Percentiles rank a stretch among this genome's conserved stretches.
Evolutionary conservation across 2,329 filamentous ascomycete species (phyloP).

Genomic region (Alternaria gansuensis): DNA sequence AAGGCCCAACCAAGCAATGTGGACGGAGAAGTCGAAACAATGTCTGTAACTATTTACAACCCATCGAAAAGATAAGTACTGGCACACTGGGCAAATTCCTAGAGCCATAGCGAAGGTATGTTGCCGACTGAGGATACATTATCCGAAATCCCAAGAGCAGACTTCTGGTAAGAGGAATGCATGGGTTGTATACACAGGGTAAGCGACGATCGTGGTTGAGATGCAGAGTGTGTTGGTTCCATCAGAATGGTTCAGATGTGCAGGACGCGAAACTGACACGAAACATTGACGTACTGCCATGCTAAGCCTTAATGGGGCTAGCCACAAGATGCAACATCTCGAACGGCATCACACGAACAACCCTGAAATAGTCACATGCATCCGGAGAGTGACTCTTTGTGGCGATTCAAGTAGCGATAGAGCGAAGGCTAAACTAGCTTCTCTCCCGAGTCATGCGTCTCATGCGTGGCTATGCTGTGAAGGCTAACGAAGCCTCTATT

Average conservation of each 20-base stretch:
- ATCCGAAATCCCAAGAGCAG: slow-evolving; percentile 8
- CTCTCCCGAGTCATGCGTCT: neutral
- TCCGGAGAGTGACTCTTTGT: neutral
- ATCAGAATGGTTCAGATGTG: neutral
- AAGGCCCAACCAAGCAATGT: slow-evolving; percentile 18
- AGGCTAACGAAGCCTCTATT: neutral
- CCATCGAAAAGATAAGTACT: neutral
- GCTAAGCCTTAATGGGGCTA: slow-evolving; percentile 10
- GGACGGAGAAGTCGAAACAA: slow-evolving; percentile 28
- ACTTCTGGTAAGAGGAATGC: slow-evolving; percentile 8
- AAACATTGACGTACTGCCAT: slow-evolving; percentile 4
- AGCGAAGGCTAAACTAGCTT: neutral
- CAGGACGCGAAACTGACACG: slow-evolving; percentile 16
- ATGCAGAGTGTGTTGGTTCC: neutral
- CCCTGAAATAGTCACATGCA: slow-evolving; percentile 1
- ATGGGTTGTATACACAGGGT: neutral
- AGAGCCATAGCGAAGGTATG: neutral
- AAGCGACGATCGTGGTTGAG: neutral
- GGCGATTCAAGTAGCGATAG: neutral
- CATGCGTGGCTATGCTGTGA: neutral
- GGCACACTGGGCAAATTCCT: neutral
- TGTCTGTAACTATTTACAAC: neutral
- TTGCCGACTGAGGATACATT: neutral
- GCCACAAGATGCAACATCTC: slow-evolving; percentile 5
- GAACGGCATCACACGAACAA: slow-evolving; percentile 6